phyloP scores from a whole-genome alignment of 164 flowering plant species.

The Nymphaea thermarum region DNA sequence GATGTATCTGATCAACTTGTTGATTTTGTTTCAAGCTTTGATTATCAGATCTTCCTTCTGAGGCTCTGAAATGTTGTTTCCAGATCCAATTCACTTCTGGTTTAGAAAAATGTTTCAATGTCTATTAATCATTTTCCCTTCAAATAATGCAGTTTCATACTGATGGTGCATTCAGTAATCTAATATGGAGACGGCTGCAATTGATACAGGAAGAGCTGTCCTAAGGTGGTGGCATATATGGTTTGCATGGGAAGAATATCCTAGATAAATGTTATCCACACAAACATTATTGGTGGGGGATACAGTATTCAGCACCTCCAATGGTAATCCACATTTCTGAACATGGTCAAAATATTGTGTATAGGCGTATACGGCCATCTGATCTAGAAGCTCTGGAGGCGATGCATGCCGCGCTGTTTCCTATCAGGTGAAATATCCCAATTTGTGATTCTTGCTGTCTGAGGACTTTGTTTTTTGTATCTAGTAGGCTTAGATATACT shows the following conservation, averaged over 20 bases:
- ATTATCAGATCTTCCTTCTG: not conserved
- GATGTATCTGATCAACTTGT: not conserved
- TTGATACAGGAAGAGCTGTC: not conserved
- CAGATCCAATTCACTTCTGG: not conserved
- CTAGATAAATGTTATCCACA: not conserved
- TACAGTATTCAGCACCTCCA: constrained; percentile 23
- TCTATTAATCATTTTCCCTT: too few species aligned
- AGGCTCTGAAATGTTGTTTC: not conserved
- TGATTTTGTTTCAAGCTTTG: not conserved
- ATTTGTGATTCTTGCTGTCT: not conserved
- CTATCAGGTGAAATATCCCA: constrained; percentile 56
- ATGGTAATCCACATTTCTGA: constrained; percentile 44
- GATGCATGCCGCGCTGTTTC: constrained; percentile 70
- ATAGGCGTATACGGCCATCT: constrained; percentile 66
- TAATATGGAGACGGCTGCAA: not conserved
- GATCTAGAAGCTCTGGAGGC: constrained; percentile 61
- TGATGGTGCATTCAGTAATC: not conserved
- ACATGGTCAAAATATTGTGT: constrained; percentile 43
- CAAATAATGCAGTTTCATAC: not conserved
- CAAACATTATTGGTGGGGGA: constrained; percentile 5
- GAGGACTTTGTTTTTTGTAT: not conserved
- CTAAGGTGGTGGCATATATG: not conserved
- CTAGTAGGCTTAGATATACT: not conserved
- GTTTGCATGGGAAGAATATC: too few species aligned
- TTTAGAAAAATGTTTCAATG: too few species aligned